Percentiles rank a stretch among this genome's conserved stretches.
phyloP scores from a whole-genome alignment of 805 yeast genomes.

The Scheffersomyces lignosus region DNA sequence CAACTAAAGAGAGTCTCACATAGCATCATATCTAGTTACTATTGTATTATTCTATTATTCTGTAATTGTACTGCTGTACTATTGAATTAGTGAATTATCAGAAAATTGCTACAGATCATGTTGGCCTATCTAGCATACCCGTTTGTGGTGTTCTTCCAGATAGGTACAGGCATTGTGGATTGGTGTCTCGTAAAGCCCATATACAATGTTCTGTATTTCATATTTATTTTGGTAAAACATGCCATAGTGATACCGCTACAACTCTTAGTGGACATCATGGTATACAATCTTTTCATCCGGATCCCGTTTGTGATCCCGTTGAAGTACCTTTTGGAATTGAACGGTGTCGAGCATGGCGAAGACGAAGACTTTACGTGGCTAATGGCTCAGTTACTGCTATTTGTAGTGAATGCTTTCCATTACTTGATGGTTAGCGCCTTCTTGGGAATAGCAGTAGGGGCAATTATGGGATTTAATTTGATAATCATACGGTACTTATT shows the following conservation, averaged over 20 bases:
- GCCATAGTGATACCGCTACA: slow-evolving; percentile 2
- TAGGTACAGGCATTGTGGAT: no score
- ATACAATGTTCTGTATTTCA: not conserved
- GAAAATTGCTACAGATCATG: no score
- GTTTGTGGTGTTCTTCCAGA: no score
- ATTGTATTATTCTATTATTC: no score
- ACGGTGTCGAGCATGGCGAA: slow-evolving; percentile 3
- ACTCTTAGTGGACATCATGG: slow-evolving; percentile 7
- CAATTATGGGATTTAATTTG: slow-evolving; percentile 6
- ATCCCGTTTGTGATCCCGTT: slow-evolving; percentile 11
- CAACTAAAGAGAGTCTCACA: no score
- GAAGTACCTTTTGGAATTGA: slow-evolving; percentile 9
- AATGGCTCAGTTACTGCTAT: slow-evolving; percentile 7
- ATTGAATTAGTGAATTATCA: no score
- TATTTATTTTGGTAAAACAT: not conserved
- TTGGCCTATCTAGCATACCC: no score
- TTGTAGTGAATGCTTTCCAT: slow-evolving; percentile 6
- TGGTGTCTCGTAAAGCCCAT: no score
- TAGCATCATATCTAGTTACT: no score
- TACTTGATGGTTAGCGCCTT: slow-evolving; percentile 8
- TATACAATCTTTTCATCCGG: slow-evolving; percentile 11
- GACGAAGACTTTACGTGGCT: slow-evolving; percentile 8
- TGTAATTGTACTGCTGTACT: no score
- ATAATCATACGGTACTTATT: slow-evolving; percentile 8
- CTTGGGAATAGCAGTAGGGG: slow-evolving; percentile 10